A percentile compares a stretch with the other conserved stretches of the same genome.
These are phyloP conservation scores for Aspergillus ochraceus DNA, from an alignment of 2,329 filamentous ascomycete genomes.

Conservation along the genomic window DNA sequence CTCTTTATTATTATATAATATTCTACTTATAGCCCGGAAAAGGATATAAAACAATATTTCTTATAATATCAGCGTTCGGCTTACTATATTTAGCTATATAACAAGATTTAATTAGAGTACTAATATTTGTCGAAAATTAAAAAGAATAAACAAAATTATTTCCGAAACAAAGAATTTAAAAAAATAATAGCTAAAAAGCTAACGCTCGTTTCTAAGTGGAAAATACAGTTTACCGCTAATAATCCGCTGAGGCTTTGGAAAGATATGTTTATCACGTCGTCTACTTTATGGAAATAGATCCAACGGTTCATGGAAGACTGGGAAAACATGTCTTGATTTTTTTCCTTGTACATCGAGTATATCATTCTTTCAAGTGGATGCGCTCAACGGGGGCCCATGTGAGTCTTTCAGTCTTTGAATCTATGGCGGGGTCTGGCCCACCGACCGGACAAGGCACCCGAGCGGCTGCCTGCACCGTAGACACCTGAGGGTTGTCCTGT, in stretches of 20 bases:
- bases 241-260: slow-evolving; percentile 13
- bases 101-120: slow-evolving; percentile 15
- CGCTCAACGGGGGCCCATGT: no score
- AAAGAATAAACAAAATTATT: slow-evolving; percentile 17
- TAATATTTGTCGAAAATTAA: slow-evolving; percentile 11
- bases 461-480: no score
- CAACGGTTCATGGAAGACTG: slow-evolving; percentile 16
- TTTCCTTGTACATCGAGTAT: no score
- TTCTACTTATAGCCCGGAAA: background rate
- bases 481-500: no score
- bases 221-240: slow-evolving; percentile 10
- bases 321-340: slow-evolving; percentile 2
- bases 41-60: slow-evolving; percentile 10
- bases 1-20: slow-evolving; percentile 20
- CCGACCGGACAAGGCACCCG: no score
- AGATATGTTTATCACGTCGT: slow-evolving; percentile 20
- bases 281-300: slow-evolving; percentile 23
- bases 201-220: slow-evolving; percentile 20
- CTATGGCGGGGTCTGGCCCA: no score
- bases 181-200: slow-evolving; percentile 20
- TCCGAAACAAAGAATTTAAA: slow-evolving; percentile 10
- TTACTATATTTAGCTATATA: slow-evolving; percentile 15
- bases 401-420: no score
- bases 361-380: no score
- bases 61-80: slow-evolving; percentile 9